Percentiles rank a stretch among this genome's conserved stretches.
phyloP scores from a whole-genome alignment of 2,329 filamentous ascomycete species.

The Diaporthe sp. region DNA sequence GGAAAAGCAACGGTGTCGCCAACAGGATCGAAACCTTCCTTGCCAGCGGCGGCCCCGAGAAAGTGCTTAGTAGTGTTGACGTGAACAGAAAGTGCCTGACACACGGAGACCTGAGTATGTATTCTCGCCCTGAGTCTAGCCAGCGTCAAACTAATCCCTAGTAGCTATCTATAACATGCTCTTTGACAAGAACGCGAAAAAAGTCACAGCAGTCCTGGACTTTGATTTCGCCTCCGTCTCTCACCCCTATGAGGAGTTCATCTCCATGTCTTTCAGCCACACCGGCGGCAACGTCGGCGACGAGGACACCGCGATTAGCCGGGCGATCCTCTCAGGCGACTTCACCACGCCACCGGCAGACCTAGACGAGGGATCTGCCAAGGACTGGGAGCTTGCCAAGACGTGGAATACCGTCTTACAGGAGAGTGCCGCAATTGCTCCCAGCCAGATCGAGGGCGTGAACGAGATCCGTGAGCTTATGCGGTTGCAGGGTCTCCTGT shows the following conservation, averaged over 20 bases:
- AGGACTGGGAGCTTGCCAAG: neutral
- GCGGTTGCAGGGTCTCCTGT: neutral
- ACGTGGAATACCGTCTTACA: neutral
- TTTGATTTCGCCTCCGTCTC: constrained; percentile 43
- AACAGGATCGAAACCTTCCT: constrained; percentile 38
- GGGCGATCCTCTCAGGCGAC: neutral
- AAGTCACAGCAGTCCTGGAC: constrained; percentile 41
- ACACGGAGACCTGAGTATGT: constrained; percentile 44
- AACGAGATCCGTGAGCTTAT: neutral
- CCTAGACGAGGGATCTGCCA: no score
- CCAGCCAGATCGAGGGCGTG: neutral
- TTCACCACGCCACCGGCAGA: neutral
- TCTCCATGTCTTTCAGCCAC: constrained; percentile 38
- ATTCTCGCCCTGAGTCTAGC: neutral
- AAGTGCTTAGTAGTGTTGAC: constrained; percentile 36
- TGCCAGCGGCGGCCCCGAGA: constrained; percentile 10
- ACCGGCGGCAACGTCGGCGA: constrained; percentile 22
- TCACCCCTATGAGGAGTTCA: constrained; percentile 41
- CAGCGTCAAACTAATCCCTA: neutral
- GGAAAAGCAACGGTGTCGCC: constrained; percentile 35
- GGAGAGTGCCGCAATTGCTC: neutral
- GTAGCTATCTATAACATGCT: constrained; percentile 43
- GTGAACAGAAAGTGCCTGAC: constrained; percentile 33
- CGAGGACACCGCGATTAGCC: neutral
- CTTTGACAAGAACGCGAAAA: constrained; percentile 37